phyloP scores from a whole-genome alignment of 805 yeast genomes.

The Lachancea quebecensis region DNA sequence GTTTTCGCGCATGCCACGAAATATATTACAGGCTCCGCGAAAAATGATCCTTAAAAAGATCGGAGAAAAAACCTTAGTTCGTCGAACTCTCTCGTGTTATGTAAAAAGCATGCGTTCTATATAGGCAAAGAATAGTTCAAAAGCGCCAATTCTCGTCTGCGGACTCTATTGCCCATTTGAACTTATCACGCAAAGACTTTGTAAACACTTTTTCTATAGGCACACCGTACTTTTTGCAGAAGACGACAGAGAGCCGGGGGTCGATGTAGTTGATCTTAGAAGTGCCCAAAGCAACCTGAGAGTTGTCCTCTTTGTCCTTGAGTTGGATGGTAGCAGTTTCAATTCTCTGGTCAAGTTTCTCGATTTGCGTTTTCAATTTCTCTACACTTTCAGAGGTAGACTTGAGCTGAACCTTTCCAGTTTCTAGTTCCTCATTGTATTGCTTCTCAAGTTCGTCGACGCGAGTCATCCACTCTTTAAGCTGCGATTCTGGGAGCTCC shows the following conservation, averaged over 20 bases:
- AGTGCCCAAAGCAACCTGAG: constrained; percentile 87
- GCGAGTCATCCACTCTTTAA: constrained; percentile 51
- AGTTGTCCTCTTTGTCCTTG: constrained; percentile 89
- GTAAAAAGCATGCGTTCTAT: neutral
- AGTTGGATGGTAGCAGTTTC: constrained; percentile 62
- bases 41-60: neutral
- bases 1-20: constrained; percentile 3
- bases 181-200: constrained; percentile 85
- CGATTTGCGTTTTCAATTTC: constrained; percentile 64
- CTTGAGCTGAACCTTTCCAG: constrained; percentile 53
- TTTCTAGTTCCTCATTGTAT: constrained; percentile 50
- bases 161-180: constrained; percentile 92
- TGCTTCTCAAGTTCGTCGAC: constrained; percentile 45
- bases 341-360: constrained; percentile 65
- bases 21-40: neutral
- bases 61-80: neutral
- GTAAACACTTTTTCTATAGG: constrained; percentile 91
- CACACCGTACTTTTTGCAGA: constrained; percentile 75
- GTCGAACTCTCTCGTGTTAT: too few relatives aligned
- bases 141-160: constrained; percentile 86
- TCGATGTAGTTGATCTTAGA: constrained; percentile 93
- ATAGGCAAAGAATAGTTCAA: constrained; percentile 25
- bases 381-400: constrained; percentile 48
- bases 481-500: constrained; percentile 45
- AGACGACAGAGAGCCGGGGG: constrained; percentile 85